Percentiles rank a stretch among this genome's conserved stretches.
Conservation (phyloP, 768 basidiomycete species). For the Harrya chromipes region DNA sequence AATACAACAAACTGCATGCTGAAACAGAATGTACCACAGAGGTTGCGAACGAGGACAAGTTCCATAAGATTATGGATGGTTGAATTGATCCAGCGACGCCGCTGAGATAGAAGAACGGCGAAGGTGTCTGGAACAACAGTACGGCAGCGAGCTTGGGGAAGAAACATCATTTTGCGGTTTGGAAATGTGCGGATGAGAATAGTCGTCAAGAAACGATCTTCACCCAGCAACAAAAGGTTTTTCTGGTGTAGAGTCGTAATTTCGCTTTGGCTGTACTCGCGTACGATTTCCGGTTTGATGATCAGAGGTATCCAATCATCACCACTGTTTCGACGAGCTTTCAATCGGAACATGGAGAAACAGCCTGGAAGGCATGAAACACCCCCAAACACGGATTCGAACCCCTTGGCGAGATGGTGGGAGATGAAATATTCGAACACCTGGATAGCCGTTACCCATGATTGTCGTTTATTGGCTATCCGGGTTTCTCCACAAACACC, state of each 20-base stretch:
- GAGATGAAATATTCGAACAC: slow-evolving; percentile 99
- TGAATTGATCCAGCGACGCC: slow-evolving; percentile 99
- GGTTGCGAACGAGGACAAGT: slow-evolving; percentile 91
- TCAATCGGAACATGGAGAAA: slow-evolving; percentile 99
- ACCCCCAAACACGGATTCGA: slow-evolving; percentile 99
- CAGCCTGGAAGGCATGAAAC: slow-evolving; percentile 99
- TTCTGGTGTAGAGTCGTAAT: slow-evolving; percentile 97
- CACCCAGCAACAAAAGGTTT: slow-evolving; percentile 92
- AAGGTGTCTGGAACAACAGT: slow-evolving; percentile 98
- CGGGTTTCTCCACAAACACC: slow-evolving; percentile 98
- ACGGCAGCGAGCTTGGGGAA: slow-evolving; percentile 92
- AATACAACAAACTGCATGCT: slow-evolving; percentile 99
- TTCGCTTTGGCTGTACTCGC: slow-evolving; percentile 93
- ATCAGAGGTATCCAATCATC: slow-evolving; percentile 98
- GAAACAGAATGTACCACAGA: slow-evolving; percentile 99
- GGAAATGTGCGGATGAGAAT: slow-evolving; percentile 96
- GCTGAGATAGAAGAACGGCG: slow-evolving; percentile 88
- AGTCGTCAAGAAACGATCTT: slow-evolving; percentile 98
- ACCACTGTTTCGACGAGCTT: slow-evolving; percentile 81
- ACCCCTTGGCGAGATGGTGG: slow-evolving; percentile 96
- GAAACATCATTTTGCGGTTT: slow-evolving; percentile 99
- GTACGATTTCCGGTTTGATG: slow-evolving; percentile 94
- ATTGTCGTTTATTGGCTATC: slow-evolving; percentile 96
- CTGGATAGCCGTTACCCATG: slow-evolving; percentile 98
- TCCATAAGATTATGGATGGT: slow-evolving; percentile 99